These are phyloP conservation scores for Bacidia gigantensis DNA, from an alignment of 495 filamentous ascomycete genomes.

Conservation along the genomic window DNA sequence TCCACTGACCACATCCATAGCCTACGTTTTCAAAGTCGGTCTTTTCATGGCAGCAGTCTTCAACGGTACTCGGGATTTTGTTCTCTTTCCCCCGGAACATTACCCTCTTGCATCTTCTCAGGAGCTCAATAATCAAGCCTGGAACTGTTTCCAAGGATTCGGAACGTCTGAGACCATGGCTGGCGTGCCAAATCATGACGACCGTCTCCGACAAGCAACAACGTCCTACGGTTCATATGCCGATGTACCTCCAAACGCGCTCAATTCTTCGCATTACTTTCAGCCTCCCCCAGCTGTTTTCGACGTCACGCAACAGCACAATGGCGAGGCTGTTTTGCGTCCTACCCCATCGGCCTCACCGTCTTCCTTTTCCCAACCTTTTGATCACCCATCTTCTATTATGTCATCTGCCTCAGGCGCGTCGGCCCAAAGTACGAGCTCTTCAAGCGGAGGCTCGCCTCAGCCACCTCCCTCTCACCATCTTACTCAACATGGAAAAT, in stretches of 20 bases:
- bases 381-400: constrained; percentile 35
- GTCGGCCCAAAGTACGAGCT: constrained; percentile 55
- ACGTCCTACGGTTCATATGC: constrained; percentile 10
- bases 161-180: constrained; percentile 3
- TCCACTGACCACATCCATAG: no score
- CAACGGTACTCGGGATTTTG: constrained; percentile 14
- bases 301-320: background rate
- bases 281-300: background rate
- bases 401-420: constrained; percentile 63
- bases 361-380: constrained; percentile 20
- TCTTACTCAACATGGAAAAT: constrained; percentile 42
- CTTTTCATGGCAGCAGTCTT: constrained; percentile 17
- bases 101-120: constrained; percentile 3
- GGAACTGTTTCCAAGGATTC: background rate
- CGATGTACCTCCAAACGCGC: background rate
- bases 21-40: no score
- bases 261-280: background rate
- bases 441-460: constrained; percentile 72
- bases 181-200: constrained; percentile 8
- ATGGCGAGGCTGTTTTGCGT: background rate
- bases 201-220: constrained; percentile 3
- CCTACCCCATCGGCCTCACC: constrained; percentile 17
- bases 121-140: constrained; percentile 1
- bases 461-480: constrained; percentile 50
- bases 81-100: constrained; percentile 17